phyloP scores from a whole-genome alignment of 768 basidiomycete species.

The Tephrocybe sp. region DNA sequence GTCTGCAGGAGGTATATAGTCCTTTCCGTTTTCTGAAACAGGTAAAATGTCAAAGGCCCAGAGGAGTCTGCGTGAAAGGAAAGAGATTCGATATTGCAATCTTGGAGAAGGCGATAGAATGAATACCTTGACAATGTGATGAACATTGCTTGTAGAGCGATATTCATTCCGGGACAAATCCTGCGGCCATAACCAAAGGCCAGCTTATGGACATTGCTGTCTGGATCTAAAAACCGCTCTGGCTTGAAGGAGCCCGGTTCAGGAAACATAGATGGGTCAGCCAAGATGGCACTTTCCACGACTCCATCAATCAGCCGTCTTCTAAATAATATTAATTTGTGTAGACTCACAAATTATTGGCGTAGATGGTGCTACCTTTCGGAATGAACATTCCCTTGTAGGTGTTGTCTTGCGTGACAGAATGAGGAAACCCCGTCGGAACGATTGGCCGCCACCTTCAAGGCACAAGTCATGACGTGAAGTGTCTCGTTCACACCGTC shows the following conservation, averaged over 20 bases:
- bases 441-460: slow-evolving; percentile 23
- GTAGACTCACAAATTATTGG: slow-evolving; percentile 28
- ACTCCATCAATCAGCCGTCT: neutral
- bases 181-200: slow-evolving; percentile 41
- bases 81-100: neutral
- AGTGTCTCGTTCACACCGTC: too few species aligned
- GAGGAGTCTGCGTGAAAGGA: slow-evolving; percentile 18
- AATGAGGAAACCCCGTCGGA: slow-evolving; percentile 28
- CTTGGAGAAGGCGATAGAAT: neutral
- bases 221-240: slow-evolving; percentile 36
- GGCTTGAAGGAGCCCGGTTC: slow-evolving; percentile 34
- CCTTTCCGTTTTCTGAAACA: slow-evolving; percentile 4
- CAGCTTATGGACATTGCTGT: slow-evolving; percentile 25
- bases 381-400: slow-evolving; percentile 40
- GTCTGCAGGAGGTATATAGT: slow-evolving; percentile 4
- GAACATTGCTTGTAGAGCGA: slow-evolving; percentile 31
- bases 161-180: slow-evolving; percentile 35
- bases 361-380: slow-evolving; percentile 35
- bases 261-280: slow-evolving; percentile 24
- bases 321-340: neutral
- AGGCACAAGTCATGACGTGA: too few species aligned
- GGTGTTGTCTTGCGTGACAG: slow-evolving; percentile 31
- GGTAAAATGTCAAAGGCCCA: slow-evolving; percentile 33
- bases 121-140: slow-evolving; percentile 28
- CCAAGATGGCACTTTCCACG: neutral